A percentile compares a stretch with the other conserved stretches of the same genome.
These are phyloP conservation scores for Tardiomyces depauwii DNA, from an alignment of 1,139 yeast species.

Conservation along the genomic window DNA sequence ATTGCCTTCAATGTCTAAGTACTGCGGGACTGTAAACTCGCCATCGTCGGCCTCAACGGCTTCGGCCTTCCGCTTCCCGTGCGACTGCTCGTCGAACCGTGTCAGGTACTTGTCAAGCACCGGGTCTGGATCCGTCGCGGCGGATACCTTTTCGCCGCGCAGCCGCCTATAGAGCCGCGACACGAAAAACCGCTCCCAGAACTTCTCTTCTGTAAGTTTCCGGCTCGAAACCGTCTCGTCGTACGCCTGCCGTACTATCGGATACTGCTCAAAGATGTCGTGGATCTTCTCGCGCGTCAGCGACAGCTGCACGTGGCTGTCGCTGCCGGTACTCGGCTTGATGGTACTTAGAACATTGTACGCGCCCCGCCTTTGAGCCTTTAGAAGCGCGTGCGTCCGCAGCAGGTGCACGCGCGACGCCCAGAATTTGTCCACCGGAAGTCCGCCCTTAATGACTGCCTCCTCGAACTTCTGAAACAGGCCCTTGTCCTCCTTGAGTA, in stretches of 20 bases:
- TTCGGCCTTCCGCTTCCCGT: slow-evolving; percentile 12
- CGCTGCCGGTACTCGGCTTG: slow-evolving; percentile 71
- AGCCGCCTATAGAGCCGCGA: slow-evolving; percentile 78
- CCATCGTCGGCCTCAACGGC: slow-evolving; percentile 12
- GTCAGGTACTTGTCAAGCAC: slow-evolving; percentile 72
- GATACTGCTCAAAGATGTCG: slow-evolving; percentile 87
- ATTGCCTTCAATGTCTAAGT: slow-evolving; percentile 67
- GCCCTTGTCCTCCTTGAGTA: slow-evolving; percentile 58
- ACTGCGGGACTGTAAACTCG: slow-evolving; percentile 24
- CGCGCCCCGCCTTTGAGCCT: slow-evolving; percentile 81
- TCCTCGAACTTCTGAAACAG: slow-evolving; percentile 73
- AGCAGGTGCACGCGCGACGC: slow-evolving; percentile 66
- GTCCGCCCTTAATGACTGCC: slow-evolving; percentile 68
- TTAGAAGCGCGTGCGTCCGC: slow-evolving; percentile 76
- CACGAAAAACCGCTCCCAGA: slow-evolving; percentile 95
- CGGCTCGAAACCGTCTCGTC: slow-evolving; percentile 68
- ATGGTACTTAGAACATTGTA: slow-evolving; percentile 90
- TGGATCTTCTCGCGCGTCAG: slow-evolving; percentile 84
- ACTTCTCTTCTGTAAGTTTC: slow-evolving; percentile 75
- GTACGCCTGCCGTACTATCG: slow-evolving; percentile 82
- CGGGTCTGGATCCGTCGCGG: slow-evolving; percentile 72
- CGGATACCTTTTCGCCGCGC: slow-evolving; percentile 75
- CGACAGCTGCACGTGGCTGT: slow-evolving; percentile 72
- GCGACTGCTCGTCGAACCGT: slow-evolving; percentile 8
- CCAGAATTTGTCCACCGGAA: slow-evolving; percentile 85